Percentiles rank a stretch among this genome's conserved stretches.
These are phyloP conservation scores for Rhodotorula graminis DNA, from an alignment of 768 basidiomycete species.

Conservation along the genomic window DNA sequence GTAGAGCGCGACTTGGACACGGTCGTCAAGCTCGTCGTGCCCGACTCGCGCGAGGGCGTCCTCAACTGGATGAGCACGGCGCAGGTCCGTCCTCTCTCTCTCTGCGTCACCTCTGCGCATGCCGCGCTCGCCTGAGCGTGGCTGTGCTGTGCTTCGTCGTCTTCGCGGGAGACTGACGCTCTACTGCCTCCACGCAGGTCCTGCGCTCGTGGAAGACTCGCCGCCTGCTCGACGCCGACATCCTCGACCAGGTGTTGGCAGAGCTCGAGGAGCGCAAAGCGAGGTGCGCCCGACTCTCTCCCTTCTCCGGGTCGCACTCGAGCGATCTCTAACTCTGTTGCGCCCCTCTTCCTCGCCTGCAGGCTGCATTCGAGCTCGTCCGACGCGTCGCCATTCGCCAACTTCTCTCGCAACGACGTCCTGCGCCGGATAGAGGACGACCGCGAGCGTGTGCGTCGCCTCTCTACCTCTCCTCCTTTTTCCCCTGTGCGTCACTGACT, in stretches of 20 bases:
- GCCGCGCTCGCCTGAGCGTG: too few species aligned
- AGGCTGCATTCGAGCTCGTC: constrained; percentile 7
- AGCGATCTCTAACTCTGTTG: not conserved
- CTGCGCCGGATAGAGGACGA: constrained; percentile 52
- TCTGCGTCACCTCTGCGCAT: constrained; percentile 13
- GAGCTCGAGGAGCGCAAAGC: constrained; percentile 26
- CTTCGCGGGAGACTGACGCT: too few species aligned
- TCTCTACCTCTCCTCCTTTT: not conserved
- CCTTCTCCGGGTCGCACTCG: not conserved
- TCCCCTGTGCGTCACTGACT: too few species aligned
- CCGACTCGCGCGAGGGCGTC: constrained; percentile 47
- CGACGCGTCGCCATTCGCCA: constrained; percentile 26
- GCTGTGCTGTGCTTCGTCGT: too few species aligned
- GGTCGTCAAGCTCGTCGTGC: constrained; percentile 49
- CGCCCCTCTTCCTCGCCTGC: not conserved
- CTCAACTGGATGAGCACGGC: constrained; percentile 49
- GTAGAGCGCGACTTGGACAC: constrained; percentile 46
- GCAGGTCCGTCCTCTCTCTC: constrained; percentile 44
- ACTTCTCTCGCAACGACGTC: constrained; percentile 49
- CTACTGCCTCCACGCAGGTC: too few species aligned
- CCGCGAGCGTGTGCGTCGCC: constrained; percentile 47
- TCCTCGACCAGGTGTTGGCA: constrained; percentile 28
- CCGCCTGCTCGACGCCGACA: constrained; percentile 27
- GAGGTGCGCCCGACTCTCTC: constrained; percentile 11
- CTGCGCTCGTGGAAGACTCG: constrained; percentile 40